Conservation (phyloP, 139 green algal genomes). For the Volvox reticuliferus region DNA sequence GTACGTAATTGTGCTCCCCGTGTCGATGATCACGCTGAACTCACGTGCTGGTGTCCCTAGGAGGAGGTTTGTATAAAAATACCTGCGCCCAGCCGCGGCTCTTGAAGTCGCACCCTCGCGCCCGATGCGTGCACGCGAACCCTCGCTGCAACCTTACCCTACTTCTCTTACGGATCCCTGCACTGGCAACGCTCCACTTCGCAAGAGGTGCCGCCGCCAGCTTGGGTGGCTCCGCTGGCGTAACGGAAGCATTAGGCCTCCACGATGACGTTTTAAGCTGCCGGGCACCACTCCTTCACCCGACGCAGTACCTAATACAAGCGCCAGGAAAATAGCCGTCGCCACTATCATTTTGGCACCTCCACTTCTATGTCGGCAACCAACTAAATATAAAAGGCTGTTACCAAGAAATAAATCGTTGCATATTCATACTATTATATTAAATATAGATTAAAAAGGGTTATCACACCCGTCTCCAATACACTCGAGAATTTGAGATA, state of each 20-base stretch:
- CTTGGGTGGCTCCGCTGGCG: background rate
- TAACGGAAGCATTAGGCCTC: slow-evolving; percentile 15
- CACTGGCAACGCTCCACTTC: slow-evolving; percentile 70
- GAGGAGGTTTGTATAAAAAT: slow-evolving; percentile 88
- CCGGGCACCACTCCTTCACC: background rate
- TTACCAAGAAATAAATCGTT: too few species aligned
- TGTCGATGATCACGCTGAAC: slow-evolving; percentile 97
- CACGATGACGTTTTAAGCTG: background rate
- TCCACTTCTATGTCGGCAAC: too few species aligned
- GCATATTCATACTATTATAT: too few species aligned
- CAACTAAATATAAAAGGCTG: too few species aligned
- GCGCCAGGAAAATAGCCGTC: too few species aligned
- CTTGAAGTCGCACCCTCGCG: background rate
- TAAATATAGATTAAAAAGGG: too few species aligned
- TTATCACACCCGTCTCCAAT: too few species aligned
- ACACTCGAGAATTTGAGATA: too few species aligned
- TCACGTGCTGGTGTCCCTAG: slow-evolving; percentile 84
- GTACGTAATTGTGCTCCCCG: slow-evolving; percentile 95
- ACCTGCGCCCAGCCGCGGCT: slow-evolving; percentile 63
- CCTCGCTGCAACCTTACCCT: slow-evolving; percentile 63
- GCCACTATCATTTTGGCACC: too few species aligned
- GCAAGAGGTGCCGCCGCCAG: slow-evolving; percentile 54
- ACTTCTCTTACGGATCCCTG: slow-evolving; percentile 80
- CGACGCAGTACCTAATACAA: background rate
- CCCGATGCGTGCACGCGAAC: background rate